Conservation (phyloP, 257 asterid species). For the Sherardia arvensis region DNA sequence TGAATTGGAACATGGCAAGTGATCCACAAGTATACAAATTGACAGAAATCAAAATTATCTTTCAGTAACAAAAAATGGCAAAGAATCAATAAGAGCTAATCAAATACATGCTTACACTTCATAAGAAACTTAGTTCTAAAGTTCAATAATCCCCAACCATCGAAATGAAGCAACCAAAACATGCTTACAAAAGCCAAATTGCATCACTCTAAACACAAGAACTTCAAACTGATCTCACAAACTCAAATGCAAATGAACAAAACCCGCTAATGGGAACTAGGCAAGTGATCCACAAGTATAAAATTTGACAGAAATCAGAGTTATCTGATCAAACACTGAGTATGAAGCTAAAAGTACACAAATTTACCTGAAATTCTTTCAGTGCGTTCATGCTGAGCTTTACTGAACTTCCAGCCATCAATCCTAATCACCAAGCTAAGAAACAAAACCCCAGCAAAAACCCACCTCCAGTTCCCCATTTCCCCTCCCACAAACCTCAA, state of each 20-base stretch:
- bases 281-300: too few relatives aligned
- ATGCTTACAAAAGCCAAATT: too few relatives aligned
- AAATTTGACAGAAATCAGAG: too few relatives aligned
- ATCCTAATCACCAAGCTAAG: constrained; percentile 13
- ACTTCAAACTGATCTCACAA: not conserved
- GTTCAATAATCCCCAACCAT: too few relatives aligned
- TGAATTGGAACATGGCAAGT: too few relatives aligned
- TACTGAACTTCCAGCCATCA: constrained; percentile 32
- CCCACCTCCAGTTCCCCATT: constrained; percentile 21
- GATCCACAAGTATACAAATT: too few relatives aligned
- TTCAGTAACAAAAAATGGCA: not conserved
- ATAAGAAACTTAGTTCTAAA: too few relatives aligned
- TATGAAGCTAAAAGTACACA: not conserved
- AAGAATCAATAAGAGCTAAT: too few relatives aligned
- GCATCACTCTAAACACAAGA: not conserved
- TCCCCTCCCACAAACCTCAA: constrained; percentile 8
- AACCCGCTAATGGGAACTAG: too few relatives aligned
- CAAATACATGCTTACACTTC: too few relatives aligned
- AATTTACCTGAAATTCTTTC: constrained; percentile 36
- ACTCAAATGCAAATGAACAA: too few relatives aligned
- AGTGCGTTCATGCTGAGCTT: constrained; percentile 26
- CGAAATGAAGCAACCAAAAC: too few relatives aligned
- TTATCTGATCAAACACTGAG: not conserved
- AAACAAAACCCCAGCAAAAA: constrained; percentile 12
- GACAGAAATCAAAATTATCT: not conserved